Percentiles rank a stretch among this genome's conserved stretches.
Evolutionary conservation across 495 filamentous ascomycete genomes (phyloP).

Genomic region (Aspergillus asperescens): DNA sequence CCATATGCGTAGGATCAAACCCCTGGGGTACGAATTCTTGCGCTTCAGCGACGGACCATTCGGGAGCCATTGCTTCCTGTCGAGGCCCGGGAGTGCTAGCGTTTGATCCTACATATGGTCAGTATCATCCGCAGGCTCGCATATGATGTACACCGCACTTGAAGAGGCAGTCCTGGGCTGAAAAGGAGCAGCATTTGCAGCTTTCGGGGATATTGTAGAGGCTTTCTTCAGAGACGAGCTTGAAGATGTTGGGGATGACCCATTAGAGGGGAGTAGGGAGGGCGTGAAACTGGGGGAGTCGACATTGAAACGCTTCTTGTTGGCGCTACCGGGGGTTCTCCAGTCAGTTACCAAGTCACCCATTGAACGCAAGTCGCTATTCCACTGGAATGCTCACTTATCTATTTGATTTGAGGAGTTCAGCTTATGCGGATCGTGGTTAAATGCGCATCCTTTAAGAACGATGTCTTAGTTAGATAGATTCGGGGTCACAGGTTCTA

Average conservation of each 20-base stretch:
- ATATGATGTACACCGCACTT: constrained; percentile 29
- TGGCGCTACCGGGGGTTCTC: constrained; percentile 25
- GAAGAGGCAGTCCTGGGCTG: constrained; percentile 57
- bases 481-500: constrained; percentile 1
- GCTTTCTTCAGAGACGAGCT: constrained; percentile 50
- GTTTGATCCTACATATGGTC: constrained; percentile 37
- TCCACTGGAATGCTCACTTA: constrained; percentile 38
- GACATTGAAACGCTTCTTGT: constrained; percentile 84
- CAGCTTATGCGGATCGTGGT: constrained; percentile 70
- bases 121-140: constrained; percentile 16
- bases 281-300: constrained; percentile 96
- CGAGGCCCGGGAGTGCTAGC: constrained; percentile 46
- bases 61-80: constrained; percentile 44
- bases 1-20: constrained; percentile 60
- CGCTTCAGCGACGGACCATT: constrained; percentile 58
- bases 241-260: constrained; percentile 32
- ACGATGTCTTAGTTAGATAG: constrained; percentile 25
- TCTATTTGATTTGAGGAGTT: constrained; percentile 50
- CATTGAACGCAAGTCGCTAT: background rate
- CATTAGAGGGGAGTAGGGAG: constrained; percentile 48
- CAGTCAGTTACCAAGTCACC: constrained; percentile 11
- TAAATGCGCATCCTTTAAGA: constrained; percentile 72
- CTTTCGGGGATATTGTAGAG: constrained; percentile 73
- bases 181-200: constrained; percentile 86
- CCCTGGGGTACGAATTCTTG: constrained; percentile 76